Percentiles rank a stretch among this genome's conserved stretches.
Evolutionary conservation across 2,329 filamentous ascomycete genomes (phyloP).

Genomic region (Metarhizium guizhouense): DNA sequence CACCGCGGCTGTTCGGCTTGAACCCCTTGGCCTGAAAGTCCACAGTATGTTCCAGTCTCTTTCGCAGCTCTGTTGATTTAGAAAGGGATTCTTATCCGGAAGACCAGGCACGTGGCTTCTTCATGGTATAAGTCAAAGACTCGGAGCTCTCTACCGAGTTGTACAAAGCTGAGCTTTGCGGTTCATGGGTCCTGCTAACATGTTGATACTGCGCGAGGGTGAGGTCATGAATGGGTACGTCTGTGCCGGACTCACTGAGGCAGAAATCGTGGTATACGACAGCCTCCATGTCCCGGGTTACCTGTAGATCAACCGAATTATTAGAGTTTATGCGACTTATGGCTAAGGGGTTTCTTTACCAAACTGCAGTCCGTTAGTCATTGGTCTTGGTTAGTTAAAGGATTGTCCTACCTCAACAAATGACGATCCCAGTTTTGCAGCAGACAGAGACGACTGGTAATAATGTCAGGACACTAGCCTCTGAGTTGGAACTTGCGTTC

Average conservation of each 20-base stretch:
- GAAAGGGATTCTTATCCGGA: slow-evolving; percentile 12
- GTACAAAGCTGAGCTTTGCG: not conserved
- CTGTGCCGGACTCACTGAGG: slow-evolving; percentile 31
- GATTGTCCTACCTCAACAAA: slow-evolving; percentile 20
- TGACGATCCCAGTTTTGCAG: slow-evolving; percentile 22
- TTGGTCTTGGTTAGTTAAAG: not conserved
- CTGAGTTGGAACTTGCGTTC: too few species aligned
- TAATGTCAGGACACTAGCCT: not conserved
- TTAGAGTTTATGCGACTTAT: not conserved
- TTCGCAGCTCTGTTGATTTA: slow-evolving; percentile 12
- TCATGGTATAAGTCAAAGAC: not conserved
- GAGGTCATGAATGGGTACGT: slow-evolving; percentile 29
- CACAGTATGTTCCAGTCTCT: slow-evolving; percentile 29
- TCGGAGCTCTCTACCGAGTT: not conserved
- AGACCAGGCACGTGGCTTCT: slow-evolving; percentile 14
- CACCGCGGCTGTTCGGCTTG: slow-evolving; percentile 30
- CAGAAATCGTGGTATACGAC: slow-evolving; percentile 33
- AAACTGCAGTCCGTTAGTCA: slow-evolving; percentile 3
- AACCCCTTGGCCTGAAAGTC: slow-evolving; percentile 28
- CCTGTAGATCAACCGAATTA: slow-evolving; percentile 25
- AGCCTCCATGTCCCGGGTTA: slow-evolving; percentile 29
- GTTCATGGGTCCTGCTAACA: slow-evolving; percentile 16
- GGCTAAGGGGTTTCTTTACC: not conserved
- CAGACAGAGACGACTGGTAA: slow-evolving; percentile 23
- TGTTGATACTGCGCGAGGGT: slow-evolving; percentile 28